These are phyloP conservation scores for Darksidea phi DNA, from an alignment of 495 filamentous ascomycete genomes.

Conservation along the genomic window DNA sequence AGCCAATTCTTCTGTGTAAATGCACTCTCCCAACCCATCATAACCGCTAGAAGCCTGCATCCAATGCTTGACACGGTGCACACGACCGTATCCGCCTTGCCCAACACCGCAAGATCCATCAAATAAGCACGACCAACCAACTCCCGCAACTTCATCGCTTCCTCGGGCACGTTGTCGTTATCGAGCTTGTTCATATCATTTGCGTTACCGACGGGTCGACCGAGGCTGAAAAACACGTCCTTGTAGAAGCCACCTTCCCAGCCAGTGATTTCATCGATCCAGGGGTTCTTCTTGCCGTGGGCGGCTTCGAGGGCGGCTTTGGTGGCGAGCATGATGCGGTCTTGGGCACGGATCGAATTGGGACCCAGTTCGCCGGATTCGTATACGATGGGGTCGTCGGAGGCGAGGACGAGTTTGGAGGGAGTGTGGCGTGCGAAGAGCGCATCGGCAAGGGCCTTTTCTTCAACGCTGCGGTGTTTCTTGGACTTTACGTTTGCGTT, in stretches of 20 bases:
- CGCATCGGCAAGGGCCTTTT: background rate
- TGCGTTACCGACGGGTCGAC: conserved; percentile 44
- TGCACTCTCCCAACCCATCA: conserved; percentile 75
- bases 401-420: conserved; percentile 57
- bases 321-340: conserved; percentile 62
- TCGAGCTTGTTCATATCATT: conserved; percentile 23
- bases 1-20: conserved; percentile 58
- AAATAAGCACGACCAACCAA: conserved; percentile 69
- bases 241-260: conserved; percentile 76
- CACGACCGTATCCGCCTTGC: conserved; percentile 60
- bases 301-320: conserved; percentile 51
- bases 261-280: conserved; percentile 64
- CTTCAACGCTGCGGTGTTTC: conserved; percentile 7
- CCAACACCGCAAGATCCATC: conserved; percentile 68
- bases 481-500: conserved; percentile 23
- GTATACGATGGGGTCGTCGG: conserved; percentile 70
- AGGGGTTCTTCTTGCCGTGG: conserved; percentile 48
- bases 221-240: conserved; percentile 67
- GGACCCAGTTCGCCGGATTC: conserved; percentile 52
- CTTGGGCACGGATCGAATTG: conserved; percentile 56
- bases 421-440: conserved; percentile 20
- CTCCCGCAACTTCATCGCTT: conserved; percentile 58
- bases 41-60: conserved; percentile 68
- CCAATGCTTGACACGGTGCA: conserved; percentile 65
- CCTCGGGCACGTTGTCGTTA: conserved; percentile 46